Percentiles rank a stretch among this genome's conserved stretches.
These are phyloP conservation scores for Pythium monospermum DNA, from an alignment of 352 stramenopile genomes.

Conservation along the genomic window DNA sequence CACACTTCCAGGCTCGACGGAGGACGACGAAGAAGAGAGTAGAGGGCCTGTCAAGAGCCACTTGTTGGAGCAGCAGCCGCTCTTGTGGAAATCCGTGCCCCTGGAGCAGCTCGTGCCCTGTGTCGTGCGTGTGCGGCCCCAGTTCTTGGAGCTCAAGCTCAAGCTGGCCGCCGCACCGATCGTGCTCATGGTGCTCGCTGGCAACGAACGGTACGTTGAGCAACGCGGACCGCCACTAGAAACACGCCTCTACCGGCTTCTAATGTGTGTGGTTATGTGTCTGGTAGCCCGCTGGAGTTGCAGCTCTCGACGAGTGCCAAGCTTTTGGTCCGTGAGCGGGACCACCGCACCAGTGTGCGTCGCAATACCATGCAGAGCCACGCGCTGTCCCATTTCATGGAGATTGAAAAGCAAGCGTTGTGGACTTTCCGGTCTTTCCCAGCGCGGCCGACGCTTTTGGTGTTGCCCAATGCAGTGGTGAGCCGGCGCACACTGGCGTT, in stretches of 20 bases:
- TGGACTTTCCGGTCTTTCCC: slow-evolving; percentile 43
- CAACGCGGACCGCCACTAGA: no score
- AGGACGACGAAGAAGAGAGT: slow-evolving; percentile 1
- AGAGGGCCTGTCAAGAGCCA: not conserved
- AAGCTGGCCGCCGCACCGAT: slow-evolving; percentile 35
- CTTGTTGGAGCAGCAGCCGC: slow-evolving; percentile 6
- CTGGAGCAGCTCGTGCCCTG: slow-evolving; percentile 33
- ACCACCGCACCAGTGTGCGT: slow-evolving; percentile 22
- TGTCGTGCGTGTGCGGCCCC: slow-evolving; percentile 20
- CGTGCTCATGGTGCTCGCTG: slow-evolving; percentile 39
- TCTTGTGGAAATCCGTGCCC: slow-evolving; percentile 31
- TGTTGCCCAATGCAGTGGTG: slow-evolving; percentile 36
- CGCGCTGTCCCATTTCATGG: slow-evolving; percentile 28
- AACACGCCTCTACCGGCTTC: no score
- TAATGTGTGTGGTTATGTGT: slow-evolving; percentile 3
- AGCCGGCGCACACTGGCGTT: slow-evolving; percentile 31
- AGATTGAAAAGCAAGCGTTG: slow-evolving; percentile 36
- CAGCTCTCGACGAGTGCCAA: slow-evolving; percentile 46
- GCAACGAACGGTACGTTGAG: slow-evolving; percentile 48
- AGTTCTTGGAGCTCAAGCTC: slow-evolving; percentile 48
- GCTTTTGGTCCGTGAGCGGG: slow-evolving; percentile 32
- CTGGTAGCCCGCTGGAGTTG: slow-evolving; percentile 33
- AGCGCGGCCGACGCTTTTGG: slow-evolving; percentile 26
- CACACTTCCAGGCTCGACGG: not conserved
- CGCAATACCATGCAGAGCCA: slow-evolving; percentile 24